Base-by-base conservation (phyloP, 306 rosid species). In the Corylus heterophylla region DNA sequence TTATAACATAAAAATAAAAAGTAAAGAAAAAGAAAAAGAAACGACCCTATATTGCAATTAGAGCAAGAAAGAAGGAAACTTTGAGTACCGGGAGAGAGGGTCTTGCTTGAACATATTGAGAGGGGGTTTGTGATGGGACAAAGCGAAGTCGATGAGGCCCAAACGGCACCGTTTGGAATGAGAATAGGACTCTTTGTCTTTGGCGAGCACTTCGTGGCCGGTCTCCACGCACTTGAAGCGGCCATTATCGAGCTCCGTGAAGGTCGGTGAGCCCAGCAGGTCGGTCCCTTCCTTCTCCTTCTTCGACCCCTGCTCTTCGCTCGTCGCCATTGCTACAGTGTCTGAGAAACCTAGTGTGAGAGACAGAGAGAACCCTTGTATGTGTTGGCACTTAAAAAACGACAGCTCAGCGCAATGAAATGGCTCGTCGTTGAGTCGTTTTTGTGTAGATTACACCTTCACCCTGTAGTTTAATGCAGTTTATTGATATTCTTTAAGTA, bases 141-240 rank as follows among this genome's bases (percentile, higher is more conserved):
- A 52, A 18, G 93, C 91, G 12, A 80, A 90, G 56, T 93, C 92
- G 78, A 95, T 87, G 80, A 95, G 96, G 71, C 97, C 98, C 61
- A 92, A 82, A 71, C 98, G 98, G 78, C 98, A 95, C 47, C 92
- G 89, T 83, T 95, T 95, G 87, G 92, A 85, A 47, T 50, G 75
- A 11, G 98, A 91, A 86, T 95, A 95, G 50, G 84, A 74, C 4
- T 83, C 83, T 27, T 72, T 89, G 83, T 95, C 98, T 84, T 88
- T 90, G 52, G 82, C 56, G n/a, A 91, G 83, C 2, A 91, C 51
- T 70, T 95, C 97, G 59, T 95, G 98, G 4, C 98, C 98, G 1
- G 96, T 95, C 81, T 95, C 92, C 0, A 88, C 85, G 84, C 98
- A 95, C 71, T 80, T 91, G 81, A 92, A 91, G 42, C 98, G 94